Base-by-base conservation (phyloP, 2,329 filamentous ascomycete species). In the Microsporum ferrugineum region DNA sequence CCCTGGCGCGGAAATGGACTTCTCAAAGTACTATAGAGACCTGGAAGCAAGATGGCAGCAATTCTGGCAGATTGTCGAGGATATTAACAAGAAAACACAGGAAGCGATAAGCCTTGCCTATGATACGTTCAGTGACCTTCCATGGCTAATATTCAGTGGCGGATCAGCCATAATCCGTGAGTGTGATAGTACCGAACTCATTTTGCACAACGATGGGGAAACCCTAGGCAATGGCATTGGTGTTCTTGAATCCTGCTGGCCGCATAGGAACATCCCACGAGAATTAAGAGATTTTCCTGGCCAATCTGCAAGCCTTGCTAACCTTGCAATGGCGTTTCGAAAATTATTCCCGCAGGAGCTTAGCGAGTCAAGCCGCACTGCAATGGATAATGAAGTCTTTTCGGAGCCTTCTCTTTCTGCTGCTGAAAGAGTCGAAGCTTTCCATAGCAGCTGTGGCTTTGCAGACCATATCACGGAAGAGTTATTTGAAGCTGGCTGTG, bases 121-220 rank as follows among this genome's bases (percentile, higher is more conserved):
- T 60, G 94, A 97, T 68, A 73, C 81, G 0, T 80, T 83, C 56
- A 80, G 82, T 7, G 85, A 87, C 57, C 82, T 91, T 76, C 83
- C 89, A 1, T 96, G 91, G 90, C 81, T 95, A 55, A 80, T 95
- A 3, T 87, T 90, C 68, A 85, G 91, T 0, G 91, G 96, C 73
- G 84, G 87, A 36, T 79, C 95, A 57, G 88, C 89, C 2, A 85
- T 88, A 2, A 81, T 97, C 58, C 82, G 92, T 64, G 84, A 87
- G 68, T 95, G 89, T 75, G 94, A 86, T 71, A 79, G 82, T 56
- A 77, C 92, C 14, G 94, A 99, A 72, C 77, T 84, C 3, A 79
- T 95, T 8, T 82, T 82, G 65, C 81, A 91, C 68, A 96, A 95
- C 67, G 74, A 80, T 0, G 70, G 76, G 1, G 69, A 74, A 0